Percentiles rank a stretch among this genome's conserved stretches.
Evolutionary conservation across 179 eudicot species (phyloP).

Genomic region (Spinacia oleracea): DNA sequence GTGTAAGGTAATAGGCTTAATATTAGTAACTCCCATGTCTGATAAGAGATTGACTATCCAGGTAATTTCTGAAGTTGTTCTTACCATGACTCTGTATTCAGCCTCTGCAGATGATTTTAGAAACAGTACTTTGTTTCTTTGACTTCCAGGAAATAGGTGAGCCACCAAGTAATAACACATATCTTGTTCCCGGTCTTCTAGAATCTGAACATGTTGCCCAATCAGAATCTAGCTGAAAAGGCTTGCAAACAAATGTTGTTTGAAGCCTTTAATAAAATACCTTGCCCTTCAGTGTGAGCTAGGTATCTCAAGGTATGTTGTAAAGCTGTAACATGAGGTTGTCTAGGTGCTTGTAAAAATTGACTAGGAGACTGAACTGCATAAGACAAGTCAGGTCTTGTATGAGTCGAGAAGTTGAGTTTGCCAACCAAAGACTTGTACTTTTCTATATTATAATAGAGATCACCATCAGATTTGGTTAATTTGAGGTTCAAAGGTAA

Average conservation of each 20-base stretch:
- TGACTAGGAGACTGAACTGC: background rate
- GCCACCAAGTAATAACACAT: background rate
- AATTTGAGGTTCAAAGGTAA: background rate
- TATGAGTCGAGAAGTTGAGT: background rate
- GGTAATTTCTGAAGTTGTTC: background rate
- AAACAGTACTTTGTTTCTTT: background rate
- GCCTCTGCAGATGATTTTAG: background rate
- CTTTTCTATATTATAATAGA: background rate
- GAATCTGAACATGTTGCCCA: background rate
- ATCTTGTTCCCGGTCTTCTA: background rate
- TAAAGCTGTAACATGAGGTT: background rate
- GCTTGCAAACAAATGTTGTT: no score
- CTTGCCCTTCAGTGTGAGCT: no score
- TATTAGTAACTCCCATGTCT: background rate
- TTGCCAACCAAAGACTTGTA: background rate
- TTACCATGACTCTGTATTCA: background rate
- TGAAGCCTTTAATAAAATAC: no score
- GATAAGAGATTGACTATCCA: background rate
- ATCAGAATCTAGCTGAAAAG: background rate
- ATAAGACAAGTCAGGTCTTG: background rate
- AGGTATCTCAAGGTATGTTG: background rate
- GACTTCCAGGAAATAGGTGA: background rate
- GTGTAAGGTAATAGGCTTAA: background rate
- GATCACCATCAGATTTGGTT: background rate
- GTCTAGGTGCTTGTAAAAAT: background rate